Conservation (phyloP, 495 filamentous ascomycete genomes). For the Bacidia gigantensis region DNA sequence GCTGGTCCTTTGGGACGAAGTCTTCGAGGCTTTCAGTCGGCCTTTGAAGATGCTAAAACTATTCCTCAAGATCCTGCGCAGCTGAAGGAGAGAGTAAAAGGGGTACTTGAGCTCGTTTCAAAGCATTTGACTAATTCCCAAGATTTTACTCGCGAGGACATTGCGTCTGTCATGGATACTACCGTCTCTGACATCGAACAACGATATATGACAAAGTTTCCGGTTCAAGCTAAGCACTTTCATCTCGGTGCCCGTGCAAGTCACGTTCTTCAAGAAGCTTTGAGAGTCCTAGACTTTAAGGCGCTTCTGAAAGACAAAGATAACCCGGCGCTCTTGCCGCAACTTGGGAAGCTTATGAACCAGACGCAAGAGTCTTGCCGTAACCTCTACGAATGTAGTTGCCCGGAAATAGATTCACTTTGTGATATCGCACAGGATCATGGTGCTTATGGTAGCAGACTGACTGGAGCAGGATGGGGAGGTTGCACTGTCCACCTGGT, state of each 20-base stretch:
- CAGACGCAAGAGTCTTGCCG: slow-evolving; percentile 77
- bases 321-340: slow-evolving; percentile 43
- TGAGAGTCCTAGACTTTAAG: slow-evolving; percentile 74
- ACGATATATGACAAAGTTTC: slow-evolving; percentile 69
- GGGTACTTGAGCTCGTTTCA: slow-evolving; percentile 47
- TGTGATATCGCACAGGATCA: slow-evolving; percentile 63
- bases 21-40: slow-evolving; percentile 71
- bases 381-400: slow-evolving; percentile 77
- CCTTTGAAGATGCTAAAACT: slow-evolving; percentile 43
- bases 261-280: slow-evolving; percentile 83
- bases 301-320: slow-evolving; percentile 35
- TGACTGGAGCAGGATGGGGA: slow-evolving; percentile 95
- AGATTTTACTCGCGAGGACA: slow-evolving; percentile 81
- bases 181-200: slow-evolving; percentile 54
- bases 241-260: slow-evolving; percentile 70
- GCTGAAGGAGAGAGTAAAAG: slow-evolving; percentile 46
- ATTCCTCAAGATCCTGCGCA: slow-evolving; percentile 33
- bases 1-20: slow-evolving; percentile 71
- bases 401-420: slow-evolving; percentile 75
- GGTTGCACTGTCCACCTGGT: slow-evolving; percentile 92
- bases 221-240: slow-evolving; percentile 79
- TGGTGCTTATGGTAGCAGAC: slow-evolving; percentile 69
- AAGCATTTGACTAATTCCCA: slow-evolving; percentile 54
- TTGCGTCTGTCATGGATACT: slow-evolving; percentile 58
- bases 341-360: slow-evolving; percentile 76